These are phyloP conservation scores for Talaromyces wortmannii DNA, from an alignment of 495 filamentous ascomycete genomes.

Conservation along the genomic window DNA sequence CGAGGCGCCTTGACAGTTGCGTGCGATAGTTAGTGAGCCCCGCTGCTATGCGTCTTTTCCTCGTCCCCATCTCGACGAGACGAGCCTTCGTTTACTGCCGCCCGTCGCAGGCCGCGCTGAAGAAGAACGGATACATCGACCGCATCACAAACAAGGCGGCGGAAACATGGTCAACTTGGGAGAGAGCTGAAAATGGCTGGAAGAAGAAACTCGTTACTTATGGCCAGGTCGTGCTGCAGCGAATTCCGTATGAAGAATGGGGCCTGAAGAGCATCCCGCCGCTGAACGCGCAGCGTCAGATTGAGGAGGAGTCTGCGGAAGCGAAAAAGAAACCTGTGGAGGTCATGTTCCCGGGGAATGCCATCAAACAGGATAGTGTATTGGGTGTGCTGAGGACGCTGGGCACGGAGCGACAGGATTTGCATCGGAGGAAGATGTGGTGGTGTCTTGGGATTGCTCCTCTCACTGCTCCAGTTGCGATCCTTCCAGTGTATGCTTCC, in stretches of 20 bases:
- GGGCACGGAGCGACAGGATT: conserved; percentile 66
- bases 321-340: conserved; percentile 61
- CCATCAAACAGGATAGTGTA: conserved; percentile 58
- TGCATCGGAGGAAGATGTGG: conserved; percentile 69
- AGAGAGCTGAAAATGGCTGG: conserved; percentile 77
- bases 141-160: conserved; percentile 60
- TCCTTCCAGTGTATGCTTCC: conserved; percentile 73
- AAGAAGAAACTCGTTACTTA: conserved; percentile 77
- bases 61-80: conserved; percentile 87
- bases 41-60: conserved; percentile 79
- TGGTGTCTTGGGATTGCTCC: conserved; percentile 81
- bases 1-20: not conserved
- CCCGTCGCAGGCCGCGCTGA: conserved; percentile 38
- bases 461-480: conserved; percentile 69
- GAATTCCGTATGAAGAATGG: conserved; percentile 96
- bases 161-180: conserved; percentile 77
- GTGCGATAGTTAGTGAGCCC: not conserved
- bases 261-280: conserved; percentile 91
- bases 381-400: conserved; percentile 54
- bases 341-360: conserved; percentile 66
- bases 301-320: conserved; percentile 55
- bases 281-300: conserved; percentile 56
- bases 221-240: conserved; percentile 76
- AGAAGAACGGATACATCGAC: conserved; percentile 50
- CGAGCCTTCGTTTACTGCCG: conserved; percentile 93